Base-by-base conservation (phyloP, 345 rosid genomes). In the Euphorbia tirucalli region DNA sequence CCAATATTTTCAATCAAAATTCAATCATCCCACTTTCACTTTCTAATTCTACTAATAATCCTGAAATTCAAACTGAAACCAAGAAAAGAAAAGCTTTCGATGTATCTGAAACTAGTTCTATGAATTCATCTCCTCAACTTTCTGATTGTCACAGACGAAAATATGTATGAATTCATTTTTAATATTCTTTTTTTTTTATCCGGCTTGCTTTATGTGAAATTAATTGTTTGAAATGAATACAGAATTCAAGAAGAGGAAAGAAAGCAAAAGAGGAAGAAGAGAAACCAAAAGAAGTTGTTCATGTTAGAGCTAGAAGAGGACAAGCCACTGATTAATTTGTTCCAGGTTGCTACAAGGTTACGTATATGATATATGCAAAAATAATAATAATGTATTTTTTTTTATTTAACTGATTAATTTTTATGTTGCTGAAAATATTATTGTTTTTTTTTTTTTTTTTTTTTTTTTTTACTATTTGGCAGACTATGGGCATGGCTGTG, bases 291-390 rank as follows among this genome's bases (percentile, higher is more conserved):
- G 93, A 88, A 68, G 96, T 90, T 31, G 90, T 93, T 81, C 98
- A 90, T 75, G 96, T 93, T 27, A 90, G 98, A 87, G 98, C 98
- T 48, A 81, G 90, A 82, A 87, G 96, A 81, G 98, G 98, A 65
- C 94, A 93, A 83, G 98, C 98, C 71, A 93, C 96, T 66, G 93
- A 90, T 89, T 6, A 87, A 84, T 66, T 89, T 64, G 93, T 89
- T 74, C 93, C 93, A 4, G 91, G 93, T 59, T 89, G 93, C 79
- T 81, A 87, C 75, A 89, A 89, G 88, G 93, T n/a, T 84, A 63
- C 11, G 13, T 24, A 39, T 46, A 10, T n/a, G n/a, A 7, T 58
- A 27, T 58, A 1, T 8, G 14, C 3, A 22, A 18, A 46, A 2
- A 46, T 46, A 2, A 46, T 46, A 46, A 46, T 46, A 46, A 10